Percentiles rank a stretch among this genome's conserved stretches.
phyloP scores from a whole-genome alignment of 129 eudicot genomes.

The Apium graveolens region DNA sequence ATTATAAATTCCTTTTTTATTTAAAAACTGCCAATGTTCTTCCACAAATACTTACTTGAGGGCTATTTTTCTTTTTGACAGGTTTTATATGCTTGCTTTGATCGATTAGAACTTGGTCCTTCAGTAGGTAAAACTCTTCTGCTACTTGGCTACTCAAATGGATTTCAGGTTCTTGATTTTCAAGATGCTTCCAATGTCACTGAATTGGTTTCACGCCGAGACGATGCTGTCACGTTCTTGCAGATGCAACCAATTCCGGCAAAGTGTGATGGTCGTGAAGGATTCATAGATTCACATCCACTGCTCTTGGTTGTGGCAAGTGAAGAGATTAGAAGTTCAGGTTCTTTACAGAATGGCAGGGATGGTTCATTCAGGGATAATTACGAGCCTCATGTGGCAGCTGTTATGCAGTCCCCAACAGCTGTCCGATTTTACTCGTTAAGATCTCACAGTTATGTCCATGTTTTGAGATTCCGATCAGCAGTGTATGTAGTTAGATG shows the following conservation, averaged over 20 bases:
- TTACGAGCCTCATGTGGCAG: slow-evolving; percentile 41
- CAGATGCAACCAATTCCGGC: slow-evolving; percentile 87
- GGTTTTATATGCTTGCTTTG: slow-evolving; percentile 96
- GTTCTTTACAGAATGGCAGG: slow-evolving; percentile 36
- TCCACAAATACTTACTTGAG: neutral
- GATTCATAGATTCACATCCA: slow-evolving; percentile 71
- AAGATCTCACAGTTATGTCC: slow-evolving; percentile 76
- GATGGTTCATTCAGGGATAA: slow-evolving; percentile 54
- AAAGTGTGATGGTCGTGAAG: slow-evolving; percentile 41
- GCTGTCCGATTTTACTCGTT: slow-evolving; percentile 88
- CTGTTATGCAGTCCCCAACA: slow-evolving; percentile 46
- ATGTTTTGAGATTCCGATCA: slow-evolving; percentile 73
- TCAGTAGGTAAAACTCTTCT: slow-evolving; percentile 53
- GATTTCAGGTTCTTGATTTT: slow-evolving; percentile 96
- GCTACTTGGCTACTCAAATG: slow-evolving; percentile 82
- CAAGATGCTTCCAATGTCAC: slow-evolving; percentile 74
- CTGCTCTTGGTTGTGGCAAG: slow-evolving; percentile 85
- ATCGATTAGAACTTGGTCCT: slow-evolving; percentile 60
- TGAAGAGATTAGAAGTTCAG: slow-evolving; percentile 49
- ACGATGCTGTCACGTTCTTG: slow-evolving; percentile 79
- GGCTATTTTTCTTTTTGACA: slow-evolving; percentile 21
- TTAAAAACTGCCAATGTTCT: neutral
- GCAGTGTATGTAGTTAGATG: slow-evolving; percentile 90
- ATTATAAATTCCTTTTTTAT: neutral
- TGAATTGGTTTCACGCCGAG: slow-evolving; percentile 86